Percentiles rank a stretch among this genome's conserved stretches.
phyloP scores from a whole-genome alignment of 2,329 filamentous ascomycete genomes.

The Mycosphaerella sp. region DNA sequence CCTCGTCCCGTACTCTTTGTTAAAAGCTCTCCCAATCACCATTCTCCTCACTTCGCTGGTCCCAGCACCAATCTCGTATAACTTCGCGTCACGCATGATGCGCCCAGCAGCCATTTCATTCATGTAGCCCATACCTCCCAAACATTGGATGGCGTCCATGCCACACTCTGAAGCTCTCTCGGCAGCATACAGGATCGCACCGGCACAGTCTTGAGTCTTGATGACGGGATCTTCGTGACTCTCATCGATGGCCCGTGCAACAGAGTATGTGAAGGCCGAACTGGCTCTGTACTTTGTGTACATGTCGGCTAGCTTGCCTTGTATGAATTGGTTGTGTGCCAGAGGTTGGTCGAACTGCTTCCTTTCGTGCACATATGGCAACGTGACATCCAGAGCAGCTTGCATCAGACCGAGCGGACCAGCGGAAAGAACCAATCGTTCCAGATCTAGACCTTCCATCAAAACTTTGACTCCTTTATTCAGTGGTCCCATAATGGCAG shows the following conservation, averaged over 20 bases:
- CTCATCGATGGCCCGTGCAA: conserved; percentile 74
- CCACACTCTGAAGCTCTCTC: conserved; percentile 83
- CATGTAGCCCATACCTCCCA: conserved; percentile 93
- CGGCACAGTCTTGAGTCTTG: conserved; percentile 86
- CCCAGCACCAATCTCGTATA: conserved; percentile 96
- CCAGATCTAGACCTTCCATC: conserved; percentile 94
- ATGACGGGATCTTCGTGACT: conserved; percentile 43
- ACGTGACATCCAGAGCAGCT: conserved; percentile 72
- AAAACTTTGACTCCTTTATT: conserved; percentile 82
- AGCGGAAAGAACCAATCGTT: conserved; percentile 83
- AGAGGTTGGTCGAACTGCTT: conserved; percentile 84
- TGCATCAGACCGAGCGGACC: conserved; percentile 95
- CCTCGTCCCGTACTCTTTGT: conserved; percentile 60
- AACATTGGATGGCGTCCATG: conserved; percentile 81
- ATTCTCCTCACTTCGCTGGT: conserved; percentile 91
- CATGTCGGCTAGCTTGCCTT: conserved; percentile 93
- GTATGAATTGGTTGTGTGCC: conserved; percentile 85
- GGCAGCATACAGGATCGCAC: conserved; percentile 86
- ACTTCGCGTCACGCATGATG: conserved; percentile 66
- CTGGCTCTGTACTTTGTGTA: conserved; percentile 86
- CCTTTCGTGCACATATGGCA: conserved; percentile 83
- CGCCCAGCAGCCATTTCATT: conserved; percentile 91
- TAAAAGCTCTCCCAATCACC: conserved; percentile 89
- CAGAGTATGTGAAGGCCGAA: conserved; percentile 78
- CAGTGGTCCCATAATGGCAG: conserved; percentile 71